Conservation (phyloP, 805 yeast genomes). For the Cyberlindnera japonica region DNA sequence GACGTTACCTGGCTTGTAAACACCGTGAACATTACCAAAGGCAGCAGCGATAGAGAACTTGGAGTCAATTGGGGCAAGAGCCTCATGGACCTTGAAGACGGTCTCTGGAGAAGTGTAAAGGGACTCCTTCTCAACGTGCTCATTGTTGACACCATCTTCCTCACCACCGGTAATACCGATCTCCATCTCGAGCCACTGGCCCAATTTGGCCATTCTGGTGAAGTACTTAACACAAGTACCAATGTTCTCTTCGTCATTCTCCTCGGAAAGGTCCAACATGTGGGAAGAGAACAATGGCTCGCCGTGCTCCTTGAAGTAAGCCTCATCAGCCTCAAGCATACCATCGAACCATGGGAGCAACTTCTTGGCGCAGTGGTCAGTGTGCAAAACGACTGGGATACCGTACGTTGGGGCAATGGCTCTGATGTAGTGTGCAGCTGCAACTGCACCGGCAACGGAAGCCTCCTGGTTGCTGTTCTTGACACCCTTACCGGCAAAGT, state of each 20-base stretch:
- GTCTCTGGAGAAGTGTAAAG: conserved; percentile 96
- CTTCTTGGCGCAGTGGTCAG: conserved; percentile 99
- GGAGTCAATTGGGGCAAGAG: conserved; percentile 86
- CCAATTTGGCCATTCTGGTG: conserved; percentile 86
- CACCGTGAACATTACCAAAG: conserved; percentile 99
- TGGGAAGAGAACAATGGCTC: conserved; percentile 98
- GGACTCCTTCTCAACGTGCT: conserved; percentile 79
- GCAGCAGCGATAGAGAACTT: conserved; percentile 99
- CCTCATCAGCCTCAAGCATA: conserved; percentile 95
- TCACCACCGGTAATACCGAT: conserved; percentile 99
- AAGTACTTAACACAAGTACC: conserved; percentile 92
- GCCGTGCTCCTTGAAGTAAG: conserved; percentile 77
- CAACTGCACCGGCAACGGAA: conserved; percentile 89
- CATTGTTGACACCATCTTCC: conserved; percentile 99
- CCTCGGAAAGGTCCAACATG: conserved; percentile 98
- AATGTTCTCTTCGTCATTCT: conserved; percentile 93
- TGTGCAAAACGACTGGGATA: conserved; percentile 93
- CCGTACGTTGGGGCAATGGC: conserved; percentile 95
- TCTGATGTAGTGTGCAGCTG: conserved; percentile 97
- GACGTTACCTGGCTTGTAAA: conserved; percentile 98
- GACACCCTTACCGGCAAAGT: conserved; percentile 99
- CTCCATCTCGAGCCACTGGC: conserved; percentile 99
- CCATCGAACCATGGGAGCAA: conserved; percentile 98
- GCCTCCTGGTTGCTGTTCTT: conserved; percentile 90
- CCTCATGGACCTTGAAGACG: conserved; percentile 86